These are phyloP conservation scores for Trichoderma lentiforme DNA, from an alignment of 2,329 filamentous ascomycete genomes.

Conservation along the genomic window DNA sequence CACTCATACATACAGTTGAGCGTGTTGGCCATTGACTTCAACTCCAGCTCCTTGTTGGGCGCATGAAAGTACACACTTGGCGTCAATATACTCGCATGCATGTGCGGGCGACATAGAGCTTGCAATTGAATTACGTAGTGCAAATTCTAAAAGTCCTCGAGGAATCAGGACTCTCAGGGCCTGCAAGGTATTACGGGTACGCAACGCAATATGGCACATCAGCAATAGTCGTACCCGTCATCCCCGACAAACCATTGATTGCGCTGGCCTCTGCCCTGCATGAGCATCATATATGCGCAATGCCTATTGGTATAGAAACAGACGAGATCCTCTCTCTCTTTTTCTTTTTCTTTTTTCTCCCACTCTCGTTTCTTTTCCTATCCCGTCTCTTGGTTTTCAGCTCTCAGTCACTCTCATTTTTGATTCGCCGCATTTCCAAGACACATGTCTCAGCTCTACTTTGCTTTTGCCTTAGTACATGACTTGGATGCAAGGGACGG, in stretches of 20 bases:
- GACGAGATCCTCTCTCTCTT: neutral
- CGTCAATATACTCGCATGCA: neutral
- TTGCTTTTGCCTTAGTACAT: neutral
- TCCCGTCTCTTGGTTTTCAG: neutral
- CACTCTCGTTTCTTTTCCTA: neutral
- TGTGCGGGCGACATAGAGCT: neutral
- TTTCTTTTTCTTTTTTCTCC: neutral
- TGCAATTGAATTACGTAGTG: neutral
- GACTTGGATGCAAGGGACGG: neutral
- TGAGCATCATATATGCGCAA: neutral
- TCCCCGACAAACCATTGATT: neutral
- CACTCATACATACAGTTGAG: neutral
- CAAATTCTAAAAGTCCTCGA: neutral
- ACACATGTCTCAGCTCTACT: conserved; percentile 1
- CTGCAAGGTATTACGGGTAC: neutral
- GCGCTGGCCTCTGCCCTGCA: neutral
- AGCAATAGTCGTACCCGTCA: neutral
- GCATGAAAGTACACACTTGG: neutral
- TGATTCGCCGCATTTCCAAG: neutral
- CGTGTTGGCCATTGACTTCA: neutral
- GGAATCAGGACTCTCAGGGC: neutral
- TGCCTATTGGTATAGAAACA: neutral
- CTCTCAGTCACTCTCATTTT: neutral
- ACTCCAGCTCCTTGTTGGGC: neutral
- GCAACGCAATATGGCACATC: neutral